These are phyloP conservation scores for Scutellaria galericulata DNA, from an alignment of 257 asterid genomes.

Conservation along the genomic window DNA sequence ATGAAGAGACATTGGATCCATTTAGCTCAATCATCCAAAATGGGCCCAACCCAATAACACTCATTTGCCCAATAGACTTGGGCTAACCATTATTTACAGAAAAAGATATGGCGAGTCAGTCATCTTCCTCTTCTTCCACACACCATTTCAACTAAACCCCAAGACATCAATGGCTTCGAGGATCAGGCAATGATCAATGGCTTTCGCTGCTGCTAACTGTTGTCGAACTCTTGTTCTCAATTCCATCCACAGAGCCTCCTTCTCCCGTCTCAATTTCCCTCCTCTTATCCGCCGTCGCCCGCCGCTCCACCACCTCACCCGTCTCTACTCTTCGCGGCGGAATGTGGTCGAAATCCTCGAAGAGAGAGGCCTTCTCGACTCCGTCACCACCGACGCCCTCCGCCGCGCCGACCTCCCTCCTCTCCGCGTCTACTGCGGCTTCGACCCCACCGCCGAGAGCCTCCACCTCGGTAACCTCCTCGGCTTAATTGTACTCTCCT, in stretches of 20 bases:
- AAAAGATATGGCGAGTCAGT: too few relatives aligned
- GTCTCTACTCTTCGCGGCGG: constrained; percentile 43
- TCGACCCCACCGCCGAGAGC: constrained; percentile 94
- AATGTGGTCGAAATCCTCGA: constrained; percentile 74
- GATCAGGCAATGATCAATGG: constrained; percentile 33
- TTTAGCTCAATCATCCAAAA: too few relatives aligned
- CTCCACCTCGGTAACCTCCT: constrained; percentile 92
- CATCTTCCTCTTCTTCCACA: background rate
- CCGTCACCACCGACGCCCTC: constrained; percentile 67
- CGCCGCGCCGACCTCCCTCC: constrained; percentile 46
- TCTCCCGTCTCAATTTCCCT: constrained; percentile 24
- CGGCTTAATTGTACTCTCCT: constrained; percentile 80
- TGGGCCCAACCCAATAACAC: too few relatives aligned
- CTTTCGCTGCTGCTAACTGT: constrained; percentile 37
- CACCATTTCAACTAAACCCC: background rate
- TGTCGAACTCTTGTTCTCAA: constrained; percentile 39
- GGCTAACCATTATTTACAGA: too few relatives aligned
- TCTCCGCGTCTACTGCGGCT: constrained; percentile 82
- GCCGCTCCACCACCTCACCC: constrained; percentile 20
- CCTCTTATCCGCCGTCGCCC: constrained; percentile 32
- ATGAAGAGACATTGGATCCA: too few relatives aligned
- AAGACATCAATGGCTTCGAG: background rate
- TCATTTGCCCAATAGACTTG: too few relatives aligned
- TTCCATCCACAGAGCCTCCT: constrained; percentile 24
- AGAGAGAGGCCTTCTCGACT: constrained; percentile 78